A percentile compares a stretch with the other conserved stretches of the same genome.
Evolutionary conservation across 345 rosid genomes (phyloP).

Genomic region (Pugionium cornutum): DNA sequence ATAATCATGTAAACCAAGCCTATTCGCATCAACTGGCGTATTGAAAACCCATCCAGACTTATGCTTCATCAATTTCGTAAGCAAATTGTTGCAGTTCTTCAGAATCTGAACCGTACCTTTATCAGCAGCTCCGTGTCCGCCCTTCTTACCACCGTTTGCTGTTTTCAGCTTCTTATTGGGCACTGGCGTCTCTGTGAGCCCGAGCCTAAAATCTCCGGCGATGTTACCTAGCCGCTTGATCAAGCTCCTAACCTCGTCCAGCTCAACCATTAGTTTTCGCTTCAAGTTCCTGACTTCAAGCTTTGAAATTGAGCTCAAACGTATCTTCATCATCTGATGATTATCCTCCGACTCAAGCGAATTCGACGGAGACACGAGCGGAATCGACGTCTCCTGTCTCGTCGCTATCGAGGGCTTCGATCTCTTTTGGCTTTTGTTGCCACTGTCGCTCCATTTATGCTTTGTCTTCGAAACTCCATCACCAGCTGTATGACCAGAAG

Average conservation of each 20-base stretch:
- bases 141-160: slow-evolving; percentile 36
- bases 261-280: slow-evolving; percentile 37
- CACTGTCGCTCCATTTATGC: slow-evolving; percentile 33
- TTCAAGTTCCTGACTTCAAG: slow-evolving; percentile 40
- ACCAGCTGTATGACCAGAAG: slow-evolving; percentile 37
- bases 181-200: slow-evolving; percentile 36
- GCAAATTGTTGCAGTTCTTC: slow-evolving; percentile 60
- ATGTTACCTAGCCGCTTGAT: slow-evolving; percentile 34
- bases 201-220: slow-evolving; percentile 30
- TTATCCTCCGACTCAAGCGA: slow-evolving; percentile 33
- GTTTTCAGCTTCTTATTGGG: slow-evolving; percentile 49
- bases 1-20: slow-evolving; percentile 77
- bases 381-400: slow-evolving; percentile 26
- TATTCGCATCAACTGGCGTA: slow-evolving; percentile 73
- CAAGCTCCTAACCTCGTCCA: slow-evolving; percentile 37
- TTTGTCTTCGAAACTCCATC: slow-evolving; percentile 37
- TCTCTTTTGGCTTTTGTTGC: slow-evolving; percentile 32
- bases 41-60: slow-evolving; percentile 86
- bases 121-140: slow-evolving; percentile 28
- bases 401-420: slow-evolving; percentile 20
- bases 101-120: slow-evolving; percentile 49
- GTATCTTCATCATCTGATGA: slow-evolving; percentile 36
- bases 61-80: slow-evolving; percentile 78
- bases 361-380: slow-evolving; percentile 28
- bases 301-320: slow-evolving; percentile 40